Base-by-base conservation (phyloP, 202 grass and related monocot genomes). In the Panicum virgatum region DNA sequence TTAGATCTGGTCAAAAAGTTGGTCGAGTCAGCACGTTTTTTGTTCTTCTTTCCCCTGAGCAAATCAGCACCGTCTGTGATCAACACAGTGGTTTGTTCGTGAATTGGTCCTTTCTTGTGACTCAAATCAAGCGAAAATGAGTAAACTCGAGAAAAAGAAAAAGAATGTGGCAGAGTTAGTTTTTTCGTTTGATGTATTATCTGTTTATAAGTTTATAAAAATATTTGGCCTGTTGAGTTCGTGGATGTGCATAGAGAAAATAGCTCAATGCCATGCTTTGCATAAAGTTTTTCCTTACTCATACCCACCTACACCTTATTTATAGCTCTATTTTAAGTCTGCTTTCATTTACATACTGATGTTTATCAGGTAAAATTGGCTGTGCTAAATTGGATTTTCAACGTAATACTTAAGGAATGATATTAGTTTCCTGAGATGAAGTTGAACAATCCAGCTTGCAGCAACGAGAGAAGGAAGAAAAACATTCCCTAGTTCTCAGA, bases 1-100 rank as follows among this genome's bases (percentile, higher is more conserved):
- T 53, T 73, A 73, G 71, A 73, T 73, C 71, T 56, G 71, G 30
- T 56, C 50, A 11, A 54, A 53, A 73, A 38, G 20, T 73, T 38
- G 6, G 30, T 73, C 23, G 48, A 38, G 30, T 54, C 30, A 14
- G 47, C 48, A 54, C 10, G 26, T 72, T 72, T 12, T 12, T 7
- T 16, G 13, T 7, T 29, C 32, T 25, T 68, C 3, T 23, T 43
- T 42, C 3, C 2, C 5, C 20, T 0, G 22, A 8, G 40, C 15
- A 48, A 48, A 48, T 53, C 26, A 53, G 50, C 46, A 47, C 43
- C 25, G 32, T 54, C 36, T 73, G 50, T 38, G 32, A 73, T 56
- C 19, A 54, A 38, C 19, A 34, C 50, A 12, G 20, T 56, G 48
- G 18, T 1, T 5, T 37, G 46, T 66, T 11, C 19, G 8, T 22